Base-by-base conservation (phyloP, 1,284 basidiomycete species). In the Trichosporon coremiiforme region DNA sequence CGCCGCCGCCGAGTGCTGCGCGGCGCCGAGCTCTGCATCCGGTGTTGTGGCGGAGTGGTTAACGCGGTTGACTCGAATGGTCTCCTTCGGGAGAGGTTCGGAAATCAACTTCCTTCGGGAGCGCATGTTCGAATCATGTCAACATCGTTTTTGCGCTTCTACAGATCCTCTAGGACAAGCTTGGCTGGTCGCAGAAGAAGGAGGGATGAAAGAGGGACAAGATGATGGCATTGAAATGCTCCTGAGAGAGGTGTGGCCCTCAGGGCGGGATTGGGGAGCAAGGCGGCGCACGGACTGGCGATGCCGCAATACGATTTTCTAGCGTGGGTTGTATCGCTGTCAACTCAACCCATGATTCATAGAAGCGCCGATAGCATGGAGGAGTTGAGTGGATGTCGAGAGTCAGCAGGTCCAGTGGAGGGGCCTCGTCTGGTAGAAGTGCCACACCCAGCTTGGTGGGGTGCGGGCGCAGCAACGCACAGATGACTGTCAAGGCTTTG, bases 101-200 rank as follows among this genome's bases (percentile, higher is more conserved):
- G 50, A 2, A 53, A 53, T 53, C 50, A 53, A 53, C 50, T 53
- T 53, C 50, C 50, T 53, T 53, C 50, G 50, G 50, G 50, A 53
- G 50, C 50, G 50, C 50, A 53, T 53, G 50, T 53, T 53, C 50
- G 50, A 53, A 53, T 53, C 50, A 53, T 53, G 50, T 53, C 50
- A 53, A 53, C 50, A 13, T 53, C 50, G 50, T 53, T 53, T 53
- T 53, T 53, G 50, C 20, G 15, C 22, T 25, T 25, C 25, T 25
- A 25, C 25, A 25, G 25, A 25, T 6, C 22, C 50, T 53, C 22
- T 4, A 4, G 50, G 25, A 25, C 25, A 17, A 20, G 3, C n/a
- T 22, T 20, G 2, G 20, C 25, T 25, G 25, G 25, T 25, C 25
- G 25, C 25, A 25, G 25, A 25, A 25, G 41, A 45, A n/a, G 4